Evolutionary conservation across 179 eudicot genomes (phyloP), one percentile per base, ranked within the genome.

Genomic region (Beta corolliflora): DNA sequence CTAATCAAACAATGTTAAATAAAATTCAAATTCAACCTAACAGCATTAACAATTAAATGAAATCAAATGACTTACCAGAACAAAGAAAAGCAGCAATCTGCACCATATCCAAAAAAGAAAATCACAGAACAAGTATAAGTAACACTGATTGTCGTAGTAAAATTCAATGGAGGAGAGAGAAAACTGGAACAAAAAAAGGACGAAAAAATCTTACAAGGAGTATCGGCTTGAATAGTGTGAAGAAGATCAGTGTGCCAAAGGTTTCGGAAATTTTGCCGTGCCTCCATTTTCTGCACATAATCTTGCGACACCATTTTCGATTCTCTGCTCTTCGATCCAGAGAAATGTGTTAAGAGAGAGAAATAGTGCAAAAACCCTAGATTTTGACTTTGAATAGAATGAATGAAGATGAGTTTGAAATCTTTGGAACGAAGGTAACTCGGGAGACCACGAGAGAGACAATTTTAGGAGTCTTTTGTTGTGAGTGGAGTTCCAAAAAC

Each of bases 161-260:
- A 58, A 77, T 45, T n/a, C 10, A 58, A 7, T 48, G 8, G 65
- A 18, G 19, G 46, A 64, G 66, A 56, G 77, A 75, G 44, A 9
- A 72, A 76, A 21, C 14, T n/a, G 48, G 1, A 48, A 7, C 9
- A 48, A 65, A 14, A 50, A 18, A n/a, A n/a, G n/a, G n/a, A n/a
- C n/a, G n/a, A n/a, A n/a, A n/a, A n/a, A n/a, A n/a, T n/a, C n/a
- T 23, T 73, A 95, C 99, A 95, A 19, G 92, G 93, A 84, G 98
- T 88, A 68, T 95, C 98, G 19, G 88, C 89, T 53, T 87, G 88
- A 23, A 94, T 82, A 8, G 97, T 83, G 81, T 64, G 77, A 54
- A 88, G 79, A 68, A 95, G 98, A 88, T 92, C 95, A 81, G 97
- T 87, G 89, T 94, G 99, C 99, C 99, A 95, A 23, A 95, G 77